Evolutionary conservation across 1,284 basidiomycete genomes (phyloP), one percentile per base, ranked within the genome.

Genomic region (Irpex sp.): DNA sequence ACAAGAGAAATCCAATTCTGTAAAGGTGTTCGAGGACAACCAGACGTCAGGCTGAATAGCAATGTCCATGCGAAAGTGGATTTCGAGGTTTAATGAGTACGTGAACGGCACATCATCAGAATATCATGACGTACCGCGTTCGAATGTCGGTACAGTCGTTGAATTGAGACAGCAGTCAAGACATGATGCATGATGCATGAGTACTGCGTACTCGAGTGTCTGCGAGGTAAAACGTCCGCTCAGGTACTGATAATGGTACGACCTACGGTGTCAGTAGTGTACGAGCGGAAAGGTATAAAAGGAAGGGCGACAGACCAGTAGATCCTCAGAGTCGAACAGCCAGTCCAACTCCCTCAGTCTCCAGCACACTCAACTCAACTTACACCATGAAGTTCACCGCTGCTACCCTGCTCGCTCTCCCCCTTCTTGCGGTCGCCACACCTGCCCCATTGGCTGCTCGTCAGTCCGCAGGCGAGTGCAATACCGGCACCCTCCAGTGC

Each of bases 341-440:
- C 15, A 11, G 40, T 44, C 40, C 40, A 11, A 44, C 40, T 44
- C 40, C 40, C 40, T 15, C 40, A 44, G 8, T 15, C 40, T 44
- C 15, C 40, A 44, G 40, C 40, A 44, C 40, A 44, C 40, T 26
- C 26, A 26, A 4, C 26, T 26, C 26, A 26, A 26, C 26, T 44
- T 44, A 44, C 4, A 52, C 40, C 11, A n/a, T 40, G 3, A 51
- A 66, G 48, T 5, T 57, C 57, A 31, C 57, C 40, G 38, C 21
- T 36, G 37, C 40, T 15, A 36, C 57, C 57, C 36, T 47, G 37
- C 57, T 58, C 57, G 57, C 57, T 47, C 57, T 58, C 57, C 57
- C 57, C 37, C 37, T 47, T 47, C 57, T 58, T 44, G 57, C 57
- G 57, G 57, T 47, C 57, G 57, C 57, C 57, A 58, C 57, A 37